Evolutionary conservation across 495 filamentous ascomycete species (phyloP), one percentile per base, ranked within the genome.

Genomic region (Podospora bellae-mahoneyi): DNA sequence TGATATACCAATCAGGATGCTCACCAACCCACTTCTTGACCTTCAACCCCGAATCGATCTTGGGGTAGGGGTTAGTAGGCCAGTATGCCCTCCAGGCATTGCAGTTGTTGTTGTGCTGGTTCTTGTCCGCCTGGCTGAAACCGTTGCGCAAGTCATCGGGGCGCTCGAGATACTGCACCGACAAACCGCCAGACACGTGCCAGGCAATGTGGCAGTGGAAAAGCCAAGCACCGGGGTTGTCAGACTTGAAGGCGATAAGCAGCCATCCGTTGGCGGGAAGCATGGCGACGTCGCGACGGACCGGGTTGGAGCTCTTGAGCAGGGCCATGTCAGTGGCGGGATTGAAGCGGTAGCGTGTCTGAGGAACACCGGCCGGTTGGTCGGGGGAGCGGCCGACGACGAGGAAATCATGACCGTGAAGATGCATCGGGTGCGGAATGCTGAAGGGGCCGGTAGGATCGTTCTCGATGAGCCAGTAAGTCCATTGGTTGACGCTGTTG

Each of bases 201-300:
- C 82, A 87, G 4, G 81, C 83, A 61, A 87, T 85, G 64, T 87
- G 86, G 75, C 85, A 88, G 68, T 88, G 85, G 64, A 86, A 73
- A 7, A 84, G 74, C 86, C 86, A 88, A 1, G 80, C 75, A 18
- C 86, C 85, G 7, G 84, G 84, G 68, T 88, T 88, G 66, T 87
- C 82, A 4, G 82, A 81, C 71, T 83, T 77, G 74, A 86, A 88
- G 4, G 82, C 84, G 15, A 89, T 78, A 9, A 87, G 74, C 59
- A 84, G 68, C 76, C 83, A 80, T 18, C 82, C 84, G 5, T 54
- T 39, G 9, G 74, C 68, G 2, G 75, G 73, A 0, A 90, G 73
- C 72, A 89, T 80, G 6, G 86, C 81, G 1, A 85, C 84, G 76
- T 92, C 89, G 7, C 90, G 81, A 1, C 89, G 81, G 0, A 82